A percentile compares a stretch with the other conserved stretches of the same genome.
Evolutionary conservation across 2,329 filamentous ascomycete species (phyloP).

Genomic region (Mariannaea elegans): DNA sequence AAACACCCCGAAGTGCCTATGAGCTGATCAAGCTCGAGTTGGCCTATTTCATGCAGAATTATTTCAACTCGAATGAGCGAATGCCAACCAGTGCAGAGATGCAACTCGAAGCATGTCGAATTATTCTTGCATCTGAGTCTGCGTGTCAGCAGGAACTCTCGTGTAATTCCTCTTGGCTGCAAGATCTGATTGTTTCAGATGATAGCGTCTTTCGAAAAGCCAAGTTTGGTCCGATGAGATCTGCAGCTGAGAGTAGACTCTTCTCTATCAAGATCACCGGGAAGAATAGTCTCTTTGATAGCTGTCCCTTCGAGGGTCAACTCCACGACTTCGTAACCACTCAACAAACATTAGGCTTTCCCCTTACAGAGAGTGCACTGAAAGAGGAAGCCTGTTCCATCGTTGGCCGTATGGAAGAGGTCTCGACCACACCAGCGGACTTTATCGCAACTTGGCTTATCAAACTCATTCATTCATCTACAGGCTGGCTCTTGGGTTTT

Average conservation of each 20-base stretch:
- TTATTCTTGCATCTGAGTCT: constrained; percentile 23
- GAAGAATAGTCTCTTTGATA: constrained; percentile 36
- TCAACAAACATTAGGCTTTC: constrained; percentile 2
- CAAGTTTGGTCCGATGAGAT: constrained; percentile 32
- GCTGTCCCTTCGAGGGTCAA: constrained; percentile 36
- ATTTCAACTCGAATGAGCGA: constrained; percentile 14
- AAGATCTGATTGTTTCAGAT: constrained; percentile 25
- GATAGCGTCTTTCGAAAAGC: constrained; percentile 27
- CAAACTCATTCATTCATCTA: constrained; percentile 24
- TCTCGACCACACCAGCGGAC: constrained; percentile 26
- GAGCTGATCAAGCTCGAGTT: constrained; percentile 29
- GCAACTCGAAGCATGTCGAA: constrained; percentile 27
- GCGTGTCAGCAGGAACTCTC: constrained; percentile 12
- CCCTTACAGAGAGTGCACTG: constrained; percentile 11
- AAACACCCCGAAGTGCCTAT: constrained; percentile 24
- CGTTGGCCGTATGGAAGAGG: constrained; percentile 24
- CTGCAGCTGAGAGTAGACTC: constrained; percentile 32
- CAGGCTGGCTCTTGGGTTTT: constrained; percentile 25
- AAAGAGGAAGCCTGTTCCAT: constrained; percentile 29
- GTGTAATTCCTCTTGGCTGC: constrained; percentile 22
- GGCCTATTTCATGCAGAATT: constrained; percentile 29
- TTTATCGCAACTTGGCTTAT: constrained; percentile 34
- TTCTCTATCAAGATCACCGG: constrained; percentile 36
- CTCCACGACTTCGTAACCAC: constrained; percentile 24
- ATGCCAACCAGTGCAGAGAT: constrained; percentile 21